Base-by-base conservation (phyloP, 768 basidiomycete genomes). In the Leccinellum albellum region DNA sequence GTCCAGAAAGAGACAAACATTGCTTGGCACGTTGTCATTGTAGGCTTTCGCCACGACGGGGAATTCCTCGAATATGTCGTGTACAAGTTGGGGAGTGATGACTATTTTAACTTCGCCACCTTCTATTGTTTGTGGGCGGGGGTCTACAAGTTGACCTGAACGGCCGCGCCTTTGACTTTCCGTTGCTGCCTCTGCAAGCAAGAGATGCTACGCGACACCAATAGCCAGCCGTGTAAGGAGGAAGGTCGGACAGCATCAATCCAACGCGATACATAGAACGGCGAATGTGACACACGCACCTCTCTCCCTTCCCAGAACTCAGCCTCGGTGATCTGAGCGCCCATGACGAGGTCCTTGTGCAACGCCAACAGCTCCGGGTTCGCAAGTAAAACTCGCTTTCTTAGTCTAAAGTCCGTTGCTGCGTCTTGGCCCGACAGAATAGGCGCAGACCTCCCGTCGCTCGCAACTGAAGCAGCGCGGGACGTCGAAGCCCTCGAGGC, bases 241-340 rank as follows among this genome's bases (percentile, higher is more conserved):
- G 35, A 35, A 35, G 35, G 35, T 40, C 37, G n/a, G 37, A 10
- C n/a, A 20, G 0, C 40, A 20, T 42, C 40, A 42, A 40, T 40
- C n/a, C n/a, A 40, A 40, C n/a, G n/a, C 40, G 10, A 20, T 10
- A 20, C 9, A 42, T 20, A 32, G 32, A 32, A 32, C 5, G n/a
- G 9, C n/a, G 20, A 42, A n/a, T n/a, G n/a, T n/a, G n/a, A 24
- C 0, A 46, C 45, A 24, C 45, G 23, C 68, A 97, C 93, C 82
- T 97, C 90, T 67, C 97, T 80, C 31, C 94, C 93, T 59, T 94
- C 94, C 97, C 97, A 98, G 71, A 98, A 99, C 63, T 99, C 97
- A 0, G 84, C 82, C 72, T 98, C 95, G 1, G 88, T 88, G 29
- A 99, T 89, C 61, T 91, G 87, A 10, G 87, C 85, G 28, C 78